phyloP scores from a whole-genome alignment of 345 rosid genomes.

The Ceriops tagal region DNA sequence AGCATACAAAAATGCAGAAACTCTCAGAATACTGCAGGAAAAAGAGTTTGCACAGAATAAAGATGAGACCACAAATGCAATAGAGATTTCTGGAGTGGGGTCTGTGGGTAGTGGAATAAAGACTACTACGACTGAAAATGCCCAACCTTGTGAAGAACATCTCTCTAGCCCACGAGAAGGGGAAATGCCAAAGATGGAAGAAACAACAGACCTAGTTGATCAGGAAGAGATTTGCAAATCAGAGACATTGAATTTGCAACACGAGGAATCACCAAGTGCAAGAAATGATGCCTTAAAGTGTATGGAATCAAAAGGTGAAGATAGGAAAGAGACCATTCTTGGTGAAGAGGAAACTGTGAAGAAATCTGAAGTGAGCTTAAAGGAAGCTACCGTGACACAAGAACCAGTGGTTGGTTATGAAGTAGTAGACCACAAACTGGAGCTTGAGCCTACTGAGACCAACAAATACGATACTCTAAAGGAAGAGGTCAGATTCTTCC shows the following conservation, averaged over 20 bases:
- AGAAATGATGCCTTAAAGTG: slow-evolving; percentile 14
- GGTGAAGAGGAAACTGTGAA: slow-evolving; percentile 17
- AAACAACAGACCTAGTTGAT: slow-evolving; percentile 11
- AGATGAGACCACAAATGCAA: slow-evolving; percentile 6
- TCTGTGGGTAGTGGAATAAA: slow-evolving; percentile 15
- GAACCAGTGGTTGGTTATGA: slow-evolving; percentile 13
- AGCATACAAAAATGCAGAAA: slow-evolving; percentile 16
- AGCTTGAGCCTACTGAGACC: slow-evolving; percentile 4
- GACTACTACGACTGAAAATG: slow-evolving; percentile 11
- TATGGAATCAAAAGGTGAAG: background rate
- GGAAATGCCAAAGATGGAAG: slow-evolving; percentile 13
- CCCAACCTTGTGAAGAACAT: slow-evolving; percentile 7
- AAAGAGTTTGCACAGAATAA: background rate
- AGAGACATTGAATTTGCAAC: slow-evolving; percentile 1
- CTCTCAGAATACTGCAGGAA: slow-evolving; percentile 7
- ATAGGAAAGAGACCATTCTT: slow-evolving; percentile 10
- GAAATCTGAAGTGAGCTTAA: slow-evolving; percentile 15
- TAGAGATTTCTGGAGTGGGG: slow-evolving; percentile 15
- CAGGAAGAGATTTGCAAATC: slow-evolving; percentile 11
- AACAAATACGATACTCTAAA: background rate
- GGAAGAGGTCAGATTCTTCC: slow-evolving; percentile 23
- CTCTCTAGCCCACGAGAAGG: slow-evolving; percentile 4
- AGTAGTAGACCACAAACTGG: slow-evolving; percentile 15
- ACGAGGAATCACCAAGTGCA: slow-evolving; percentile 11
- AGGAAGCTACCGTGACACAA: slow-evolving; percentile 19